These are phyloP conservation scores for Naematelia aurantialba DNA, from an alignment of 768 basidiomycete genomes.

Conservation along the genomic window DNA sequence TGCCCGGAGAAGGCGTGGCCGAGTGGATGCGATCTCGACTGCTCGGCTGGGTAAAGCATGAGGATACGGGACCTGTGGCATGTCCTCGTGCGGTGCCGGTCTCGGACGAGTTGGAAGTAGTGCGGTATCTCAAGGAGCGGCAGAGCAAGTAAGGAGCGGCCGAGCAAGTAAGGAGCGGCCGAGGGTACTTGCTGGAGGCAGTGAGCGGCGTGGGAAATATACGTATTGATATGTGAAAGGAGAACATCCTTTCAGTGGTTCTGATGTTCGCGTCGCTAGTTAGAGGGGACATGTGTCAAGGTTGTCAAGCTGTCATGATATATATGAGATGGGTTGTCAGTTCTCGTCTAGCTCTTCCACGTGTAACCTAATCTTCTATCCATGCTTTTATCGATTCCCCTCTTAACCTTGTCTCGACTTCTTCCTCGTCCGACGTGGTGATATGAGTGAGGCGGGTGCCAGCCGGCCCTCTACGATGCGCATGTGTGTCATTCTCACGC, in stretches of 20 bases:
- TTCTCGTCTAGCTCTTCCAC: too few species aligned
- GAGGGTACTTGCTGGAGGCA: too few species aligned
- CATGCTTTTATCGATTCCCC: not conserved
- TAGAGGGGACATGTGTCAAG: too few species aligned
- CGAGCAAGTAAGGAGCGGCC: not conserved
- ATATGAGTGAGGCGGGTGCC: not conserved
- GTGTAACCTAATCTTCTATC: too few species aligned
- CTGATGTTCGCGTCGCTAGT: too few species aligned
- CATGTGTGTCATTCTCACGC: not conserved
- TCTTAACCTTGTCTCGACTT: not conserved
- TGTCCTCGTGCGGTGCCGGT: not conserved
- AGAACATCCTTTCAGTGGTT: too few species aligned
- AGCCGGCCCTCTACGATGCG: not conserved
- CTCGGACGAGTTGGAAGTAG: not conserved
- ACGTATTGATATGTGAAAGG: too few species aligned
- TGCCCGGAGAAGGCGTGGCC: constrained; percentile 48
- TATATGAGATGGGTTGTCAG: too few species aligned
- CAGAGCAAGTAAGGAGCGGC: not conserved
- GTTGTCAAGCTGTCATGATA: too few species aligned
- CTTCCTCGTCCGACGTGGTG: not conserved
- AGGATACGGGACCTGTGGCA: not conserved
- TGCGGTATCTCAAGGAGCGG: not conserved
- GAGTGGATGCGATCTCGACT: constrained; percentile 45
- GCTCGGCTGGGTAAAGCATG: constrained; percentile 27
- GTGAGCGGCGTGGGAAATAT: too few species aligned